Evolutionary conservation across 371 early-diverging fungal species (phyloP).

Genomic region (Choanephora cucurbitarum): DNA sequence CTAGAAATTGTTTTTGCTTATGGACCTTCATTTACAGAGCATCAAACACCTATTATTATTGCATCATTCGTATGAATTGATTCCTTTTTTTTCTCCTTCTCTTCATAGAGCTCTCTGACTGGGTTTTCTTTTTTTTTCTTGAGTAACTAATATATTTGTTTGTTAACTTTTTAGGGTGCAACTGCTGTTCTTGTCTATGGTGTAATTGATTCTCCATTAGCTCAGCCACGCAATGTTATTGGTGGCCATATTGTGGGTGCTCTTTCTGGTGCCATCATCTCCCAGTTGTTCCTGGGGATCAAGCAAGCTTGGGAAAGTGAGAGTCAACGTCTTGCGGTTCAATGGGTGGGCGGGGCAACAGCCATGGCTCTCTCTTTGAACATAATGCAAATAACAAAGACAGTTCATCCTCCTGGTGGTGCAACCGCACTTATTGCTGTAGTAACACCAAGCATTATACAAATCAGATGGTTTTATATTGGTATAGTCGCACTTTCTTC

Average conservation of each 20-base stretch:
- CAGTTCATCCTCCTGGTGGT: constrained; percentile 75
- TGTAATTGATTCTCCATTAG: constrained; percentile 70
- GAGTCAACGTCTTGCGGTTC: constrained; percentile 35
- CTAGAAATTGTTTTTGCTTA: constrained; percentile 38
- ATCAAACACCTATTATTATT: constrained; percentile 41
- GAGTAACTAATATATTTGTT: neutral
- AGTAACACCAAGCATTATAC: constrained; percentile 37
- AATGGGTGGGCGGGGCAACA: constrained; percentile 70
- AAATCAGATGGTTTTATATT: constrained; percentile 64
- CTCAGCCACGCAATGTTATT: constrained; percentile 72
- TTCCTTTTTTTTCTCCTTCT: too few species aligned
- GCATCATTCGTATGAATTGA: constrained; percentile 51
- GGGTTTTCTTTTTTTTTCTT: neutral
- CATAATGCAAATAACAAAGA: constrained; percentile 69
- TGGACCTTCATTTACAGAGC: constrained; percentile 23
- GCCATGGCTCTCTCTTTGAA: constrained; percentile 68
- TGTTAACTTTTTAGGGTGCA: constrained; percentile 48
- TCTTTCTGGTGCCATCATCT: constrained; percentile 63
- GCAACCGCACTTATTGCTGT: constrained; percentile 74
- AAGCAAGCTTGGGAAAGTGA: constrained; percentile 31
- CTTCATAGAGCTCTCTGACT: too few species aligned
- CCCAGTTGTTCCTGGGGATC: constrained; percentile 55
- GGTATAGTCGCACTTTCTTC: constrained; percentile 57
- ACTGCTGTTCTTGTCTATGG: constrained; percentile 71
- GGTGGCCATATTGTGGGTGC: constrained; percentile 68